These are phyloP conservation scores for Trichoderma guizhouense DNA, from an alignment of 2,329 filamentous ascomycete species.

Conservation along the genomic window DNA sequence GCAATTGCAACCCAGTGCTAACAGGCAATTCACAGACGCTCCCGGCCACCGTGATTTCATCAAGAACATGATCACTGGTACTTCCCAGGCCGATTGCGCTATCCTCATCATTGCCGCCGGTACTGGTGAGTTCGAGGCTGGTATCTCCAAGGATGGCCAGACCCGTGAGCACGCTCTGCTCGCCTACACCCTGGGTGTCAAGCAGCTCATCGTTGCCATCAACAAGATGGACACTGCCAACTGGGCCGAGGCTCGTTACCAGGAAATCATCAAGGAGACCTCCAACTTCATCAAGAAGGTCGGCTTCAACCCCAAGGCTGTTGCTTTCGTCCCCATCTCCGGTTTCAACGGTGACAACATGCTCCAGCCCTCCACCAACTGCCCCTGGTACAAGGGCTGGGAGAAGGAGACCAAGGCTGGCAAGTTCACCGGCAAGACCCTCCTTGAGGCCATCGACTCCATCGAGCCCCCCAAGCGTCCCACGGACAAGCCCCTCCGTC, in stretches of 20 bases:
- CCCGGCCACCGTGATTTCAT: slow-evolving; percentile 99
- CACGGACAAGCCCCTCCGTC: slow-evolving; percentile 98
- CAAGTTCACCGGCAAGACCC: slow-evolving; percentile 91
- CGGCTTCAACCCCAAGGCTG: slow-evolving; percentile 99
- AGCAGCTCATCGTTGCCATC: slow-evolving; percentile 99
- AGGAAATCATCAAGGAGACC: slow-evolving; percentile 99
- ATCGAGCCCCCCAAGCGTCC: slow-evolving; percentile 92
- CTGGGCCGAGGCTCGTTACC: slow-evolving; percentile 94
- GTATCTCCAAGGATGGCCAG: slow-evolving; percentile 99
- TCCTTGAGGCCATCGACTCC: slow-evolving; percentile 97
- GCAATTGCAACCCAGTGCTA: not conserved
- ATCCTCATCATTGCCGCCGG: slow-evolving; percentile 99
- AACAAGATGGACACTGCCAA: slow-evolving; percentile 99
- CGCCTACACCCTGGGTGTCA: slow-evolving; percentile 99
- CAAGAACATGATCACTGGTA: slow-evolving; percentile 99
- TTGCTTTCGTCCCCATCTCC: slow-evolving; percentile 99
- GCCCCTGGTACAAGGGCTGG: slow-evolving; percentile 99
- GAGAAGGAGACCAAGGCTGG: slow-evolving; percentile 90
- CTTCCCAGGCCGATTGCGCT: slow-evolving; percentile 99
- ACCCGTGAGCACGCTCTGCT: slow-evolving; percentile 99
- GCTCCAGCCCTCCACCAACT: slow-evolving; percentile 84
- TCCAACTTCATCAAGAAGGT: slow-evolving; percentile 99
- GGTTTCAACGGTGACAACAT: slow-evolving; percentile 99
- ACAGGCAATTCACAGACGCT: slow-evolving; percentile 60
- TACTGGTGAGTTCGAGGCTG: slow-evolving; percentile 99